A percentile compares a stretch with the other conserved stretches of the same genome.
phyloP scores from a whole-genome alignment of 345 rosid species.

The Excoecaria cochinchinensis region DNA sequence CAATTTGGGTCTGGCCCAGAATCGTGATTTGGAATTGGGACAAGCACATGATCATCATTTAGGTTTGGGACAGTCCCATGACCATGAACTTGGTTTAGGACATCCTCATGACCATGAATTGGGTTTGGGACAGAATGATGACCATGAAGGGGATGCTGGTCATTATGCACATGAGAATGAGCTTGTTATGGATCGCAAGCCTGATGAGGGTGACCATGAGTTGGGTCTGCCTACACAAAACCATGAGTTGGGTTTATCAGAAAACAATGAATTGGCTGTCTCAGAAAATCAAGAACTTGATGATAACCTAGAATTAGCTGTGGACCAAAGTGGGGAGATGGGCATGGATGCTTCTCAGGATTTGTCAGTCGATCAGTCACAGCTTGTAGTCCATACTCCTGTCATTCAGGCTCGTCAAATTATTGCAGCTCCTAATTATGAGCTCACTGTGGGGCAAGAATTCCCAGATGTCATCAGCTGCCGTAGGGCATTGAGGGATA shows the following conservation, averaged over 20 bases:
- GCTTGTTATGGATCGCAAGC: constrained; percentile 51
- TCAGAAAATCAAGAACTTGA: constrained; percentile 72
- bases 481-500: constrained; percentile 88
- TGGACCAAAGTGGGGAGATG: constrained; percentile 66
- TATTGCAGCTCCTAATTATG: constrained; percentile 45
- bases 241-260: constrained; percentile 49
- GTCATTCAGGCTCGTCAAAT: constrained; percentile 72
- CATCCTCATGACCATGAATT: constrained; percentile 54
- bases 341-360: constrained; percentile 39
- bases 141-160: constrained; percentile 56
- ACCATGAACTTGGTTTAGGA: constrained; percentile 57
- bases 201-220: constrained; percentile 48
- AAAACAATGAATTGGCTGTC: constrained; percentile 56
- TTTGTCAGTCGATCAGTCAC: constrained; percentile 36
- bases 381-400: constrained; percentile 42
- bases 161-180: constrained; percentile 57
- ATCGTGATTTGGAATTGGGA: constrained; percentile 60
- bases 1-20: constrained; percentile 56
- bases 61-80: constrained; percentile 60
- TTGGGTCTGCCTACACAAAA: constrained; percentile 37
- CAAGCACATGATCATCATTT: constrained; percentile 61
- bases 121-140: constrained; percentile 57
- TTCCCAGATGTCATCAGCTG: constrained; percentile 97
- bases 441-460: constrained; percentile 89
- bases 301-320: constrained; percentile 52